Percentiles rank a stretch among this genome's conserved stretches.
Evolutionary conservation across 2,329 filamentous ascomycete genomes (phyloP).

Genomic region (Colletotrichum coccodes): DNA sequence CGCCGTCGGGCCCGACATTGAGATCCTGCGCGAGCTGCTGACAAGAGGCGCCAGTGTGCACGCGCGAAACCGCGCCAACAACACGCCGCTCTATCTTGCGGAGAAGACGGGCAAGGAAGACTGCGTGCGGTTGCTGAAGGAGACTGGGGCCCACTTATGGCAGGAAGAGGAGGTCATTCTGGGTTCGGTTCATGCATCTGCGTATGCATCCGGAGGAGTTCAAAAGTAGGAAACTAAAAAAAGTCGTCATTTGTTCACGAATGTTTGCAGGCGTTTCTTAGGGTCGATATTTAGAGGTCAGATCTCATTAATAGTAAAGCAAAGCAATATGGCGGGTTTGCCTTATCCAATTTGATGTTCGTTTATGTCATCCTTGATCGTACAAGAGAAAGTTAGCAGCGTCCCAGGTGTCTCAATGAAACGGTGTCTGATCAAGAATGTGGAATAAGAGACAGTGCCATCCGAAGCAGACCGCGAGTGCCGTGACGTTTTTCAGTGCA

Average conservation of each 20-base stretch:
- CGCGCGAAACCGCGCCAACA: conserved; percentile 70
- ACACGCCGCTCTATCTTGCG: conserved; percentile 73
- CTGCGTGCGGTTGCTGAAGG: conserved; percentile 63
- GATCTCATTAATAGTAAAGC: not conserved
- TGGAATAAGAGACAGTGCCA: not conserved
- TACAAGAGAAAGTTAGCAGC: not conserved
- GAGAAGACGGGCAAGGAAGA: conserved; percentile 65
- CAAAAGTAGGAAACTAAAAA: conserved; percentile 14
- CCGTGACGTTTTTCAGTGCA: too few species aligned
- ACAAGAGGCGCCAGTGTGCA: conserved; percentile 74
- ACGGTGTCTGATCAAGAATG: too few species aligned
- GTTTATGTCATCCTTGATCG: not conserved
- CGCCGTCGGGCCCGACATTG: conserved; percentile 61
- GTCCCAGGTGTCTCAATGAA: not conserved
- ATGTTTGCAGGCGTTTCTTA: conserved; percentile 10
- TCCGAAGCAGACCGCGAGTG: not conserved
- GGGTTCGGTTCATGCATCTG: conserved; percentile 26
- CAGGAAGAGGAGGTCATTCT: conserved; percentile 44
- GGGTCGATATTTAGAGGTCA: not conserved
- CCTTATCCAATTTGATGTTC: not conserved
- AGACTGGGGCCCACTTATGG: conserved; percentile 71
- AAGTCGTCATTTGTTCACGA: not conserved
- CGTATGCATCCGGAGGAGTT: conserved; percentile 26
- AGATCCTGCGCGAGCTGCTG: conserved; percentile 69
- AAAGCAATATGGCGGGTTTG: not conserved